A percentile compares a stretch with the other conserved stretches of the same genome.
Conservation (phyloP, 371 early-diverging fungal genomes). For the Haplosporangium sp. region DNA sequence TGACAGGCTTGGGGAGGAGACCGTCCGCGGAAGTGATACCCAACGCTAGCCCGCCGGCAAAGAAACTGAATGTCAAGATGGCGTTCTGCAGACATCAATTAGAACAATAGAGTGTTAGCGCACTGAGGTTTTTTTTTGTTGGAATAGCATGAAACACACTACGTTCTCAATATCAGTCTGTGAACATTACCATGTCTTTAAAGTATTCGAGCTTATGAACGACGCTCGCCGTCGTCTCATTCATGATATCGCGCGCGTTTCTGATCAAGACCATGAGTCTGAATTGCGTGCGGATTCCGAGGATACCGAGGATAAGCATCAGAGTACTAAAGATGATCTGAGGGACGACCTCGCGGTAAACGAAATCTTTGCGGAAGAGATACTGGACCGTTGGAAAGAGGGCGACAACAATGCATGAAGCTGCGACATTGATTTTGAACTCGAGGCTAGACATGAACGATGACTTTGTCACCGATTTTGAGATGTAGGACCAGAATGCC, state of each 20-base stretch:
- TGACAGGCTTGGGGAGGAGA: constrained; percentile 13
- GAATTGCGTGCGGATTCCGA: constrained; percentile 37
- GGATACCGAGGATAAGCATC: constrained; percentile 17
- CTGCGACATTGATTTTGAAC: constrained; percentile 33
- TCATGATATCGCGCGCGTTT: constrained; percentile 13
- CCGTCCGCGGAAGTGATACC: constrained; percentile 34
- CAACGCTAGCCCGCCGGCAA: constrained; percentile 16
- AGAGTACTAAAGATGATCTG: constrained; percentile 33
- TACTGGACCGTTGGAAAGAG: constrained; percentile 33
- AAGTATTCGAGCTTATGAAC: constrained; percentile 38
- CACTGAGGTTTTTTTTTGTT: constrained; percentile 1
- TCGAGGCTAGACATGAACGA: constrained; percentile 43
- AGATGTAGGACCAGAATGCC: constrained; percentile 43
- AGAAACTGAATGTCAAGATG: constrained; percentile 30
- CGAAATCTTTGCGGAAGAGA: constrained; percentile 29
- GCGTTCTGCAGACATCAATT: constrained; percentile 15
- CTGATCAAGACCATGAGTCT: constrained; percentile 11
- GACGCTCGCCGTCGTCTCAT: constrained; percentile 22
- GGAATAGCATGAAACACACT: neutral
- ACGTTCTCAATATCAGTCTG: neutral
- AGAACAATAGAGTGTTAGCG: neutral
- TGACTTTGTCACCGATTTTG: constrained; percentile 35
- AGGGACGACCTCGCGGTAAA: constrained; percentile 23
- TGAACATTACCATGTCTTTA: constrained; percentile 33
- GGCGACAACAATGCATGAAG: constrained; percentile 15